Conservation (phyloP, 345 rosid genomes). For the Moricandia moricandioides region DNA sequence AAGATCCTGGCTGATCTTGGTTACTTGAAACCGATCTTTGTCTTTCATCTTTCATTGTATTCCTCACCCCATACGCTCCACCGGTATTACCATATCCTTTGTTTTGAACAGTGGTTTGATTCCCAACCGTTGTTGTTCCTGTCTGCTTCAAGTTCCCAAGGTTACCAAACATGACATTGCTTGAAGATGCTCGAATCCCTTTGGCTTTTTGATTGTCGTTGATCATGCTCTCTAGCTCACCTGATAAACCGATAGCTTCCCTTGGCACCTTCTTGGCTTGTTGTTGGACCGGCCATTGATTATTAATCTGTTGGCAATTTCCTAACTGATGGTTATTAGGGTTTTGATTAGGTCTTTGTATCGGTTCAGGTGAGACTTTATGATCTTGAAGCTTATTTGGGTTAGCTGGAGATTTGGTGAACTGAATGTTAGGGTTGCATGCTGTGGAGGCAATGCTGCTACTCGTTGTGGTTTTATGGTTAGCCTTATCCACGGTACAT, state of each 20-base stretch:
- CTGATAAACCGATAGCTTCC: slow-evolving; percentile 62
- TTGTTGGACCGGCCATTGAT: slow-evolving; percentile 27
- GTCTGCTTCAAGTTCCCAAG: slow-evolving; percentile 79
- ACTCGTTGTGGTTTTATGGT: slow-evolving; percentile 36
- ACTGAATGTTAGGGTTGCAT: slow-evolving; percentile 37
- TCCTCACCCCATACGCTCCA: slow-evolving; percentile 58
- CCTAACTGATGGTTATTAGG: slow-evolving; percentile 30
- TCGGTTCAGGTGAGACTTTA: slow-evolving; percentile 34
- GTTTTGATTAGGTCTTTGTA: slow-evolving; percentile 30
- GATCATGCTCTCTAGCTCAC: slow-evolving; percentile 86
- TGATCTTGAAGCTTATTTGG: slow-evolving; percentile 46
- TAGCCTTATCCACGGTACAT: slow-evolving; percentile 31
- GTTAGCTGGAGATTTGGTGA: slow-evolving; percentile 41
- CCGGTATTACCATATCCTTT: slow-evolving; percentile 37
- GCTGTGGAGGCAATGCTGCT: slow-evolving; percentile 29
- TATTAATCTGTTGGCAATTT: slow-evolving; percentile 20
- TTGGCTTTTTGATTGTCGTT: slow-evolving; percentile 57
- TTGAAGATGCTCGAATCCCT: slow-evolving; percentile 72
- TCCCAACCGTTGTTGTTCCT: slow-evolving; percentile 36
- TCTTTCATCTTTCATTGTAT: slow-evolving; percentile 35
- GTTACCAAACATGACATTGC: slow-evolving; percentile 73
- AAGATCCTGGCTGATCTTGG: slow-evolving; percentile 42
- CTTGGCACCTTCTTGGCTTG: slow-evolving; percentile 51
- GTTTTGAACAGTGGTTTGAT: slow-evolving; percentile 35
- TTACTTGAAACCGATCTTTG: slow-evolving; percentile 26